phyloP scores from a whole-genome alignment of 805 yeast species.

The Zygosaccharomyces pseudorouxii region DNA sequence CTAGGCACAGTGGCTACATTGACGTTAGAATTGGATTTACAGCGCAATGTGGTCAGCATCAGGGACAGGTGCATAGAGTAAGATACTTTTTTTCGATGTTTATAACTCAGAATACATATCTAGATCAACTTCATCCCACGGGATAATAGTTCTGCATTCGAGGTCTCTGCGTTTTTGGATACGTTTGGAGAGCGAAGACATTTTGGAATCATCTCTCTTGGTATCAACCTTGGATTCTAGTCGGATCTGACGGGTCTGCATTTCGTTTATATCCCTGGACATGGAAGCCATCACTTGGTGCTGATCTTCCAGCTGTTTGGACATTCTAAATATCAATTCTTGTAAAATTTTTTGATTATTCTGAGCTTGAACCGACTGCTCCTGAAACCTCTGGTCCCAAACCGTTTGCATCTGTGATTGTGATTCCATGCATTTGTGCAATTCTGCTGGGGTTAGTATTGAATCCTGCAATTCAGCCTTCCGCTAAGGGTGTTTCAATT shows the following conservation, averaged over 20 bases:
- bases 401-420: background rate
- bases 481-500: conserved; percentile 6
- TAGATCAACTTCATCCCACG: conserved; percentile 29
- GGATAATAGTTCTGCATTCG: conserved; percentile 25
- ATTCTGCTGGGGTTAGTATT: background rate
- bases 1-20: conserved; percentile 30
- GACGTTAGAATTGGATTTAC: conserved; percentile 28
- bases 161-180: conserved; percentile 10
- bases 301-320: conserved; percentile 19
- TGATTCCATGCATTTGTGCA: background rate
- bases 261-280: conserved; percentile 18
- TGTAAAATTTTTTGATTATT: conserved; percentile 9
- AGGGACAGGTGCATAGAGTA: conserved; percentile 14
- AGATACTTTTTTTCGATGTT: background rate
- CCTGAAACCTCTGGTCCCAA: background rate
- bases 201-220: background rate
- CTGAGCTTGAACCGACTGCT: background rate
- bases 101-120: conserved; percentile 11
- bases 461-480: background rate
- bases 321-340: conserved; percentile 8
- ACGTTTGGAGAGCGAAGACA: conserved; percentile 2
- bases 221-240: conserved; percentile 11
- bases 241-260: conserved; percentile 15
- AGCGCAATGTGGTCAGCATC: conserved; percentile 22
- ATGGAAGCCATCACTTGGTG: conserved; percentile 18